Conservation (phyloP, 345 rosid species). For the Rhodamnia argentea region DNA sequence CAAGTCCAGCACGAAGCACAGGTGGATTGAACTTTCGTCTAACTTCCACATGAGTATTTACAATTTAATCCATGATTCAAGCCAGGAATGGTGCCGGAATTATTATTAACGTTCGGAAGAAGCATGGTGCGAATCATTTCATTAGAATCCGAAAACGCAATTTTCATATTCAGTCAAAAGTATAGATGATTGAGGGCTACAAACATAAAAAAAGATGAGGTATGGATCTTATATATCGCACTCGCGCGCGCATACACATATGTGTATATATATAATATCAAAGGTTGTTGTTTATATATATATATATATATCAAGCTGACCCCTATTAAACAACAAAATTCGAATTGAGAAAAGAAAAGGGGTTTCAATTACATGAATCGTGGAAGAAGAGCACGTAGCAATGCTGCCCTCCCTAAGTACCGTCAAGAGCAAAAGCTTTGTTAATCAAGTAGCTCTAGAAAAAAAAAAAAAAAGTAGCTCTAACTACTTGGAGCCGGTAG, state of each 20-base stretch:
- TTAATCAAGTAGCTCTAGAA: background rate
- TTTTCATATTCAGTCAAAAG: background rate
- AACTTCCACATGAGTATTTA: no score
- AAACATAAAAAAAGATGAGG: background rate
- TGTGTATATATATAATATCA: background rate
- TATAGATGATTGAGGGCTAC: background rate
- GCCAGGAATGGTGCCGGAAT: no score
- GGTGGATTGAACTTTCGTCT: no score
- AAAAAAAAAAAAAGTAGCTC: no score
- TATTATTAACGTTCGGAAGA: no score
- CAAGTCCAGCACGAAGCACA: no score
- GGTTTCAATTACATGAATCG: background rate
- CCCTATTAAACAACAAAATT: background rate
- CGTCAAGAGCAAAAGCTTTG: background rate
- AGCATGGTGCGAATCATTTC: no score
- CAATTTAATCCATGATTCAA: no score
- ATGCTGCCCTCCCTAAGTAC: background rate
- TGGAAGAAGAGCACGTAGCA: background rate
- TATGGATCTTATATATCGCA: no score
- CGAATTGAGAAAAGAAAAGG: background rate
- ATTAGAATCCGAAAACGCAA: no score
- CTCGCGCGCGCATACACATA: no score
- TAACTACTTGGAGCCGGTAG: background rate
- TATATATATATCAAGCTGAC: background rate
- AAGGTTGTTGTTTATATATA: no score